Evolutionary conservation across 2,329 filamentous ascomycete species (phyloP).

Genomic region (Diaporthe citrichinensis): DNA sequence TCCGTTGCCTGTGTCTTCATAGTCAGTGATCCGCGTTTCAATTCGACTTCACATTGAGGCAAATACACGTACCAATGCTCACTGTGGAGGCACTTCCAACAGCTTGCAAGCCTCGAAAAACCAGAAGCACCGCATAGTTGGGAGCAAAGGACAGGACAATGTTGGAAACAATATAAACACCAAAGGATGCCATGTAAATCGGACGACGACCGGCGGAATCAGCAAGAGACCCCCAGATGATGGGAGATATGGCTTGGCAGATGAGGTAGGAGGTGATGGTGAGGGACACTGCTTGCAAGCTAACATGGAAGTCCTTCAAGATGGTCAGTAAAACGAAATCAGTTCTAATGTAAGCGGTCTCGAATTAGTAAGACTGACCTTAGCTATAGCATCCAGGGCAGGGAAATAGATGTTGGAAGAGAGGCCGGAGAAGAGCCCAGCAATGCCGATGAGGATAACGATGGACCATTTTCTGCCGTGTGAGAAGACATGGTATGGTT

Average conservation of each 20-base stretch:
- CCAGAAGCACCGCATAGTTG: conserved; percentile 58
- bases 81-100: conserved; percentile 63
- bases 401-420: conserved; percentile 67
- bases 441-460: conserved; percentile 63
- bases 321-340: background rate
- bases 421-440: conserved; percentile 66
- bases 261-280: conserved; percentile 64
- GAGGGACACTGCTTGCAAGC: conserved; percentile 51
- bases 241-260: conserved; percentile 64
- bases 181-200: conserved; percentile 60
- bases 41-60: fast-evolving
- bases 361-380: conserved; percentile 43
- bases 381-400: conserved; percentile 55
- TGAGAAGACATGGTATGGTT: conserved; percentile 54
- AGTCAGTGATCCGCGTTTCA: background rate
- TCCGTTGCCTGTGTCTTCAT: conserved; percentile 45
- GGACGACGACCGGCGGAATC: conserved; percentile 61
- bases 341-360: background rate
- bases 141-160: conserved; percentile 59
- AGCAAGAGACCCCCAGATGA: conserved; percentile 63
- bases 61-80: conserved; percentile 55
- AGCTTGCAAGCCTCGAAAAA: conserved; percentile 62
- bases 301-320: conserved; percentile 50
- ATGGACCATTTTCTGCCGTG: conserved; percentile 59
- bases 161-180: conserved; percentile 63